Conservation (phyloP, 371 early-diverging fungal species). For the Paraphysoderma sedebokerense region DNA sequence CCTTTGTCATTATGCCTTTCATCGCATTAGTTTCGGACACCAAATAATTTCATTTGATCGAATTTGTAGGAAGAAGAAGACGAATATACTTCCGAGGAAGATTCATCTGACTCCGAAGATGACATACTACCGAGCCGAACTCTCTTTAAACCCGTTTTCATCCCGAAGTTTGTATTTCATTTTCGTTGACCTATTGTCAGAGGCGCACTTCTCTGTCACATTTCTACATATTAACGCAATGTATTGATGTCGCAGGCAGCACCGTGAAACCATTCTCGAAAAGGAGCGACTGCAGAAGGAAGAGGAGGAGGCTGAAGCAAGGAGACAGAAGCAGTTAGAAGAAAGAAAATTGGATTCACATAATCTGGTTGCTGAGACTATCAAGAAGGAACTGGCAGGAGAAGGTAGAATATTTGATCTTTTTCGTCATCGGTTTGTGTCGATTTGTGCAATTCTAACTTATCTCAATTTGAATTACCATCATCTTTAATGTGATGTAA, state of each 20-base stretch:
- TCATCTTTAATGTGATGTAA: neutral
- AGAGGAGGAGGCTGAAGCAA: conserved; percentile 38
- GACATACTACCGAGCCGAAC: conserved; percentile 16
- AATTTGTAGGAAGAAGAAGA: conserved; percentile 9
- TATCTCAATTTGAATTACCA: neutral
- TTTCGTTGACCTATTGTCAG: neutral
- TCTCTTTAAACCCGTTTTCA: conserved; percentile 63
- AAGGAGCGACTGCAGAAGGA: conserved; percentile 30
- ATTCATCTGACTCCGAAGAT: conserved; percentile 31
- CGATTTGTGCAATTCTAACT: conserved; percentile 5
- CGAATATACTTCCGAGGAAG: conserved; percentile 21
- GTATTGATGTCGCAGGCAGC: conserved; percentile 19
- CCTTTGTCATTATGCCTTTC: neutral
- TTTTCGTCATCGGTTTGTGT: conserved; percentile 1
- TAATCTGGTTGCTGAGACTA: conserved; percentile 48
- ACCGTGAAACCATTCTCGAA: conserved; percentile 47
- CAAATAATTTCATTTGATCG: neutral
- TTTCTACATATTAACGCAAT: neutral
- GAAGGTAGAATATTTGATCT: conserved; percentile 13
- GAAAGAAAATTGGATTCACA: conserved; percentile 55
- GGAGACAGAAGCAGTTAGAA: conserved; percentile 31
- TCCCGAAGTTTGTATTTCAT: conserved; percentile 45
- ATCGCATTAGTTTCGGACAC: neutral
- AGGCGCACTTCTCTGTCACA: neutral
- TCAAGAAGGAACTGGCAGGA: conserved; percentile 31